phyloP scores from a whole-genome alignment of 352 stramenopile genomes.

The Pythium rishiriense region DNA sequence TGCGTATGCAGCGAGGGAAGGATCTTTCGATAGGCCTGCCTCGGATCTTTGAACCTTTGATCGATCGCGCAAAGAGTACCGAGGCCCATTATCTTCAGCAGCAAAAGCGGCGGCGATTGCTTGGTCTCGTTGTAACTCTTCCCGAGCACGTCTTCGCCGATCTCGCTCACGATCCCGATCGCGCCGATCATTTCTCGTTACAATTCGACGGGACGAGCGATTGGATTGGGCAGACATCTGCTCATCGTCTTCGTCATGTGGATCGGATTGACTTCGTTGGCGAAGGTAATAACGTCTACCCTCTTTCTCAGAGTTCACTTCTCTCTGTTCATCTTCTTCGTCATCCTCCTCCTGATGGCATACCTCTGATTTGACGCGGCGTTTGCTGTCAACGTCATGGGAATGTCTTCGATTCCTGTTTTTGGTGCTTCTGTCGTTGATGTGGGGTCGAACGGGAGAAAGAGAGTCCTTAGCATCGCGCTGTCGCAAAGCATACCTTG shows the following conservation, averaged over 20 bases:
- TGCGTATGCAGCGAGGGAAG: constrained; percentile 45
- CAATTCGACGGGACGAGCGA: constrained; percentile 1
- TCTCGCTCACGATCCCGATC: constrained; percentile 14
- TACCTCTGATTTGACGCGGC: constrained; percentile 10
- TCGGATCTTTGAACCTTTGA: constrained; percentile 57
- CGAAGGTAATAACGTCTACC: constrained; percentile 44
- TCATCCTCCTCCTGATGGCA: constrained; percentile 25
- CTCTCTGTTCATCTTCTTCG: constrained; percentile 30
- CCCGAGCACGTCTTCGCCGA: constrained; percentile 10
- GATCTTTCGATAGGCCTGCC: constrained; percentile 31
- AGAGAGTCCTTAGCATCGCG: constrained; percentile 24
- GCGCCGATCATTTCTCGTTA: neutral
- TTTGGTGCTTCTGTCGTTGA: constrained; percentile 29
- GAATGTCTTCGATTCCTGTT: constrained; percentile 11
- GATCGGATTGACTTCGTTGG: constrained; percentile 32
- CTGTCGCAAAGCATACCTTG: constrained; percentile 63
- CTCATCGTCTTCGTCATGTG: constrained; percentile 24
- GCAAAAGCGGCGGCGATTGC: neutral
- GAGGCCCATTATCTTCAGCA: constrained; percentile 32
- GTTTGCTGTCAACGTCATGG: neutral
- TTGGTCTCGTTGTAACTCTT: neutral
- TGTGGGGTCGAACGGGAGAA: constrained; percentile 17
- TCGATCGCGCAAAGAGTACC: constrained; percentile 74
- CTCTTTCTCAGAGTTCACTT: constrained; percentile 7
- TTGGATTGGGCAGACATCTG: neutral